Evolutionary conservation across 306 rosid genomes (phyloP), one percentile per base, ranked within the genome.

Genomic region (Fragaria nilgerrensis): DNA sequence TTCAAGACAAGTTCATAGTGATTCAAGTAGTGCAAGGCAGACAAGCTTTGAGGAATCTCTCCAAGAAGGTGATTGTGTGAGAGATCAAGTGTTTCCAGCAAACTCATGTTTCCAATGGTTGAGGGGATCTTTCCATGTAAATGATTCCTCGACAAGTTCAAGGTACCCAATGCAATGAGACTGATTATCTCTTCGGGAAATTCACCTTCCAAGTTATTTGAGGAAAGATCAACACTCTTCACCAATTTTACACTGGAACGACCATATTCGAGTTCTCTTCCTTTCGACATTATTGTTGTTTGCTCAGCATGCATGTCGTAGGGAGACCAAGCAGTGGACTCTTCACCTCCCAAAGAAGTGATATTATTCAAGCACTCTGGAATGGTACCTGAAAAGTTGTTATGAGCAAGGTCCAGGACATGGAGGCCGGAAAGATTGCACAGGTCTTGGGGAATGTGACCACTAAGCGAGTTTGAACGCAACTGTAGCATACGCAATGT

Each of bases 1-100:
- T 78, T 48, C 70, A 44, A 12, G 81, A 78, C 63, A 78, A 58
- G 70, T 70, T 69, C 59, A 78, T n/a, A 25, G 75, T 78, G 34
- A 44, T 34, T 41, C 70, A 77, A 58, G 27, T 7, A 32, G 16
- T 3, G n/a, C 25, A 78, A 11, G 12, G 22, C n/a, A 56, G 70
- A 37, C 14, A 78, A 9, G 47, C 75, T 78, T 32, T 23, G 32
- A n/a, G 81, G 81, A 59, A 78, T 70, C 10, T 53, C 17, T 37
- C 76, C 81, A 2, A 34, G 19, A 19, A 78, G 75, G 34, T 34
- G 23, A 49, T 70, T 69, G 22, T 32, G 75, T 2, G 81, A 78
- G 23, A 78, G 69, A 32, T 78, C 76, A 27, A 78, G 70, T 19
- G 59, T 43, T 32, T 69, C 75, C 8, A 78, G 5, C 20, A 5